A percentile compares a stretch with the other conserved stretches of the same genome.
phyloP scores from a whole-genome alignment of 2,329 filamentous ascomycete genomes.

The Pestalotiopsis sp. region DNA sequence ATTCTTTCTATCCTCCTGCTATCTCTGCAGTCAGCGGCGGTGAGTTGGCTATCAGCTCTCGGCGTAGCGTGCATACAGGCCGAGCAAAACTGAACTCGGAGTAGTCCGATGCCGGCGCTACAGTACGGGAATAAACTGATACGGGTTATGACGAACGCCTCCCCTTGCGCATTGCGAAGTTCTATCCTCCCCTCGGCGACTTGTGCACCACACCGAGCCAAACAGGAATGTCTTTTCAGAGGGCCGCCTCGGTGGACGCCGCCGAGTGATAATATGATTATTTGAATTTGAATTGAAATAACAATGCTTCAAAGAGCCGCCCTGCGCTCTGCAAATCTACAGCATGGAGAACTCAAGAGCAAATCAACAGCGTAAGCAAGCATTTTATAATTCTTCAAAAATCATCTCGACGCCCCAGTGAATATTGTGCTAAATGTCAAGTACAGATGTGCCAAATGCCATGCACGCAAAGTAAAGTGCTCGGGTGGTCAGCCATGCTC shows the following conservation, averaged over 20 bases:
- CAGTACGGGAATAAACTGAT: not conserved
- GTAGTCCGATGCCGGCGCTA: conserved; percentile 5
- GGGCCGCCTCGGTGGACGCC: too few relatives aligned
- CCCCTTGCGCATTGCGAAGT: not conserved
- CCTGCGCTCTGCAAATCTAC: not conserved
- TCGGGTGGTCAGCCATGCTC: conserved; percentile 35
- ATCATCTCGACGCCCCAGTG: too few relatives aligned
- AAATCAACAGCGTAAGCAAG: conserved; percentile 9
- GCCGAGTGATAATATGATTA: too few relatives aligned
- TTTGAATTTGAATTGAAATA: too few relatives aligned
- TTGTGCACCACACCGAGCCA: not conserved
- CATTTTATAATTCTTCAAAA: not conserved
- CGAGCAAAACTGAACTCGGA: not conserved
- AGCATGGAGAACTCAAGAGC: not conserved
- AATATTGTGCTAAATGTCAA: too few relatives aligned
- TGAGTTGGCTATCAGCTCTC: not conserved
- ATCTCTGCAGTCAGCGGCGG: not conserved
- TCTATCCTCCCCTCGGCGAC: not conserved
- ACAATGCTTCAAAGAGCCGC: conserved; percentile 1
- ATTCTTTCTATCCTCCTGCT: not conserved
- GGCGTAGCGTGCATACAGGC: not conserved
- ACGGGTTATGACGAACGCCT: not conserved
- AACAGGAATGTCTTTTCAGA: not conserved
- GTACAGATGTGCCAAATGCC: conserved; percentile 27
- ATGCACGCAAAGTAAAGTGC: conserved; percentile 36